Evolutionary conservation across 352 stramenopile genomes (phyloP), one percentile per base, ranked within the genome.

Genomic region (Pythium chondricola): DNA sequence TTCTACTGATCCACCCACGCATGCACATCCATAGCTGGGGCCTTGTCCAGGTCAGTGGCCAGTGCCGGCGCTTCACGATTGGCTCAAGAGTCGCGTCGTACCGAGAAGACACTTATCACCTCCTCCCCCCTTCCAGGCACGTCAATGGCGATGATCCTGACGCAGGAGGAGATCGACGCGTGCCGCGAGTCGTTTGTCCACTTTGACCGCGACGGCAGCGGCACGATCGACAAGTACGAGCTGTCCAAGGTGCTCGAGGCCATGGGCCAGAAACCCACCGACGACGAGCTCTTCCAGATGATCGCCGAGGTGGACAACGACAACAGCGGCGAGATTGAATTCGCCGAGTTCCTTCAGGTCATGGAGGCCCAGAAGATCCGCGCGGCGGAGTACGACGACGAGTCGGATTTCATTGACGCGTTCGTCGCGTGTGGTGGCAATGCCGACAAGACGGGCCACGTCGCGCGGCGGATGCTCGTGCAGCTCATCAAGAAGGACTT

Each of bases 201-300:
- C 46, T 98, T 98, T 60, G 96, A 98, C 59, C 97, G 96, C 57
- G 95, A 98, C 62, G 72, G 81, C n/a, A 93, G 75, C 27, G 80
- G 95, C 13, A 98, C 88, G 25, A 98, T 98, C 44, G 95, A 98
- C 76, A 93, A 98, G 55, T 88, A 91, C 47, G 76, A 98, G 57
- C 67, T 98, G 25, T 71, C 85, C 7, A 91, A 97, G 50, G 95
- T 98, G 48, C 73, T 99, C 27, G 95, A 98, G 65, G 92, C 90
- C 21, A 98, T 98, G 90, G 95, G 94, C 0, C 93, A 99, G 66
- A 95, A 96, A 43, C 93, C 92, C 0, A 98, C 90, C 0, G 95
- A 98, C 56, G 94, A 99, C 48, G 95, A 98, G 70, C 71, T 98
- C 10, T 98, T 98, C 63, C 91, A 98, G 61, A 96, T 98, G 88